Evolutionary conservation across 1,284 basidiomycete genomes (phyloP).

Genomic region (Cryptococcus maquisensis): DNA sequence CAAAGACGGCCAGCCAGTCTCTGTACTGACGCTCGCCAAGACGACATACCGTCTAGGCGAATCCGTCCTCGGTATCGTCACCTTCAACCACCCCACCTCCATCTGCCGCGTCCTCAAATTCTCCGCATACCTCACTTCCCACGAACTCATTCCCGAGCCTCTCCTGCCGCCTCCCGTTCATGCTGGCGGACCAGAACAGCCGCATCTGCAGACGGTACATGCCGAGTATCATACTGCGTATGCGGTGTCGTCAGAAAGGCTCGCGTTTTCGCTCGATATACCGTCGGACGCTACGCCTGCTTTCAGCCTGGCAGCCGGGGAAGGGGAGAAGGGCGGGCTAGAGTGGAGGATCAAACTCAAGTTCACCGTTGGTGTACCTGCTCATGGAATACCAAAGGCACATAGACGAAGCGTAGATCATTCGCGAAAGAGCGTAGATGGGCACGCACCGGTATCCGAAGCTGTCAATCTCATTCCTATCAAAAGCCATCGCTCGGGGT

Average conservation of each 20-base stretch:
- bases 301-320: slow-evolving; percentile 58
- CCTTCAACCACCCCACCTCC: slow-evolving; percentile 63
- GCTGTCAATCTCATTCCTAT: slow-evolving; percentile 17
- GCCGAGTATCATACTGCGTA: slow-evolving; percentile 76
- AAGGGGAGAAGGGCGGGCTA: slow-evolving; percentile 59
- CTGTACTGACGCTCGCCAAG: slow-evolving; percentile 84
- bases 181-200: slow-evolving; percentile 26
- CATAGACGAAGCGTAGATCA: slow-evolving; percentile 24
- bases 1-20: slow-evolving; percentile 81
- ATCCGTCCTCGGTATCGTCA: slow-evolving; percentile 79
- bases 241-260: slow-evolving; percentile 64
- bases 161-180: slow-evolving; percentile 52
- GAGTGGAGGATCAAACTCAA: slow-evolving; percentile 80
- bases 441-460: slow-evolving; percentile 51
- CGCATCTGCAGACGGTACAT: slow-evolving; percentile 56
- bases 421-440: too few relatives aligned
- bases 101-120: slow-evolving; percentile 70
- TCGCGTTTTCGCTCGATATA: slow-evolving; percentile 80
- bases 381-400: slow-evolving; percentile 53
- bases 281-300: slow-evolving; percentile 81
- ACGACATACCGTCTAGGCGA: slow-evolving; percentile 83
- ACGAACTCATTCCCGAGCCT: slow-evolving; percentile 67
- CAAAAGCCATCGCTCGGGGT: too few relatives aligned
- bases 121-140: slow-evolving; percentile 76
- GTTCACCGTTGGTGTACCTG: slow-evolving; percentile 67